Conservation (phyloP, 208 protist species). For the Leishmania braziliensis region DNA sequence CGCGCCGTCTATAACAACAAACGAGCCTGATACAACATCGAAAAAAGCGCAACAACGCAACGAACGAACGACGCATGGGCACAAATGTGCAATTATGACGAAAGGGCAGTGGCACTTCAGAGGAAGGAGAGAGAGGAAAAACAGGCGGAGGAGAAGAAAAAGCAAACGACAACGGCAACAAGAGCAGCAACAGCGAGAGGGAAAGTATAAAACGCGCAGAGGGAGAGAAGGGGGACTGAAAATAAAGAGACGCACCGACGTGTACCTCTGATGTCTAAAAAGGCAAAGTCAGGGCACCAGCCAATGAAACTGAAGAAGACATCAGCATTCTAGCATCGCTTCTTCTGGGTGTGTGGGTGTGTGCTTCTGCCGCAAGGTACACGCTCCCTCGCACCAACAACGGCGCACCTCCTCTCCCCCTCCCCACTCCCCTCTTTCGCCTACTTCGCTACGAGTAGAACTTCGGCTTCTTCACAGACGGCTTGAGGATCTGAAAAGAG, state of each 20-base stretch:
- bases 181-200: not conserved
- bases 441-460: constrained; percentile 64
- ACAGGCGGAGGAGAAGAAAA: not conserved
- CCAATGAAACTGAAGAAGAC: not conserved
- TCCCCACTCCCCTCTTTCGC: not conserved
- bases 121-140: not conserved
- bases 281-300: not conserved
- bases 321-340: not conserved
- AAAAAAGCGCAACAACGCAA: not conserved
- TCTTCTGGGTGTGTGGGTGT: not conserved
- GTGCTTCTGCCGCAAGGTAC: not conserved
- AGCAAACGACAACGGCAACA: not conserved
- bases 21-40: not conserved
- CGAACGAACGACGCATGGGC: not conserved
- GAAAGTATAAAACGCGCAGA: not conserved
- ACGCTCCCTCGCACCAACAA: not conserved
- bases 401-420: not conserved
- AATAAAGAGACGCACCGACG: not conserved
- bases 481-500: constrained; percentile 98
- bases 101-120: not conserved
- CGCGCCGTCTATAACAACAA: not conserved
- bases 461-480: constrained; percentile 87
- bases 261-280: not conserved
- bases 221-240: not conserved
- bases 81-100: not conserved